These are phyloP conservation scores for Lichtheimia ramosa DNA, from an alignment of 371 early-diverging fungal genomes.

Conservation along the genomic window DNA sequence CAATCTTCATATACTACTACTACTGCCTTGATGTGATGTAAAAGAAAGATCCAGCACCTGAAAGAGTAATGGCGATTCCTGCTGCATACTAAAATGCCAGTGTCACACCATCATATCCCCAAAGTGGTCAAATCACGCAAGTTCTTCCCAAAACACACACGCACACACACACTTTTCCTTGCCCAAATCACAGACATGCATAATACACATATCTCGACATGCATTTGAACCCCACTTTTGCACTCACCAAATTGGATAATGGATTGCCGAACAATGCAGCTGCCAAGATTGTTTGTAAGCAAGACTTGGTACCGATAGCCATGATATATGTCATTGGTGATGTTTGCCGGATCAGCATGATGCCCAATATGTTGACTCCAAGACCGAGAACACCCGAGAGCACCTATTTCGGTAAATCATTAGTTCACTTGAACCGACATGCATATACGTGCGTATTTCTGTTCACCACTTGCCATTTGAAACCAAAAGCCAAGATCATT, in stretches of 20 bases:
- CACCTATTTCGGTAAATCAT: neutral
- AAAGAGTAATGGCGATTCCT: neutral
- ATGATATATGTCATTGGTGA: constrained; percentile 12
- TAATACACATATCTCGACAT: neutral
- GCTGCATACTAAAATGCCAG: neutral
- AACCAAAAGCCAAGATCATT: constrained; percentile 21
- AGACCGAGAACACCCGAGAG: constrained; percentile 15
- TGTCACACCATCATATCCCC: no score
- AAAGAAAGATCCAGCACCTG: neutral
- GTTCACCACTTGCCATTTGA: constrained; percentile 11
- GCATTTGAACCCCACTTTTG: neutral
- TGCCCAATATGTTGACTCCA: constrained; percentile 7
- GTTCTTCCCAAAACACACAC: neutral
- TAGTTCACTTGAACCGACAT: neutral
- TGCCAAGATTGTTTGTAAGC: constrained; percentile 4
- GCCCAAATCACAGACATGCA: neutral
- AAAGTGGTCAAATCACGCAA: no score
- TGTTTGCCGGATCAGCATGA: constrained; percentile 13
- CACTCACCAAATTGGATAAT: constrained; percentile 4
- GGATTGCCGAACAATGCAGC: constrained; percentile 6
- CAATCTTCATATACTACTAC: neutral
- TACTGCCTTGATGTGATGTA: neutral
- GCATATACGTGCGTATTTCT: neutral
- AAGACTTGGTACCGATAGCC: constrained; percentile 13
- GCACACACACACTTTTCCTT: neutral